Evolutionary conservation across 225 moss, liverwort and hornwort species (phyloP), one percentile per base, ranked within the genome.

Genomic region (Lunularia cruciata): DNA sequence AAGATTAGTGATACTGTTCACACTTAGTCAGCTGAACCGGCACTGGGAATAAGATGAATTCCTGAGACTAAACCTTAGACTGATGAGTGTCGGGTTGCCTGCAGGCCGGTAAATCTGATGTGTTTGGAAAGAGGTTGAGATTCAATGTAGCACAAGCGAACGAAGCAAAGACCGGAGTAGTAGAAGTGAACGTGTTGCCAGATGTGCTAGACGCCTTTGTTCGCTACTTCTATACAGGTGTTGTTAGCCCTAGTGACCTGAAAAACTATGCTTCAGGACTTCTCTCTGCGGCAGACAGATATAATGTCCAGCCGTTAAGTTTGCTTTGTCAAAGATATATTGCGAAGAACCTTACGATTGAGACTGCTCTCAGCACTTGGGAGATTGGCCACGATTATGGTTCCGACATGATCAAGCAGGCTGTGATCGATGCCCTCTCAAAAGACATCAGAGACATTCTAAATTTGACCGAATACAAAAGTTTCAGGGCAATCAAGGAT

Each of bases 31-130:
- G n/a, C n/a, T n/a, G n/a, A n/a, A n/a, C n/a, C n/a, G n/a, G n/a
- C n/a, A n/a, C n/a, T n/a, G n/a, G n/a, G n/a, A n/a, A n/a, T n/a
- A n/a, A n/a, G n/a, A n/a, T n/a, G n/a, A n/a, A n/a, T n/a, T n/a
- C n/a, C n/a, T n/a, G n/a, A n/a, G n/a, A n/a, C n/a, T n/a, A n/a
- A 18, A 45, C 14, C 2, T 45, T 45, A 45, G 45, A 45, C 45
- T 45, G 8, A 45, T 18, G 14, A 45, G 6, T 9, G 18, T 45
- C 18, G 18, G 22, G 57, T 38, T 33, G 70, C 49, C 37, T 75
- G 83, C 82, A 90, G 90, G 90, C 90, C 42, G 85, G 80, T 63
- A 86, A 87, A 77, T 87, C 90, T 55, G 85, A 87, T 57, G 85
- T 87, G 47, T 86, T 90, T 67, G 76, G 83, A 27, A 87, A 86